Base-by-base conservation (phyloP, 2,329 filamentous ascomycete genomes). In the Exophiala aquamarina region DNA sequence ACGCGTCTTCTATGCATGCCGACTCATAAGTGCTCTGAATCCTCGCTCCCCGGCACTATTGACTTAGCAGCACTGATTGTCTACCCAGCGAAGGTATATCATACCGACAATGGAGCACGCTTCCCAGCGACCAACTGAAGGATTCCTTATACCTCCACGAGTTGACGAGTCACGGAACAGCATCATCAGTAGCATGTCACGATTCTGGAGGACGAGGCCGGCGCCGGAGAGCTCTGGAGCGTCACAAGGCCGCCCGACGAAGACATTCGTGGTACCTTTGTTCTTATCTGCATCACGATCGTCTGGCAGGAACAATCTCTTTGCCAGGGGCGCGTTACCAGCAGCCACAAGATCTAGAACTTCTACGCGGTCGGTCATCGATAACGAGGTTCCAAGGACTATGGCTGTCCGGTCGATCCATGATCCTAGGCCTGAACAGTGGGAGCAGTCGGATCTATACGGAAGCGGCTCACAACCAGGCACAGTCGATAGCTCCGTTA, bases 321-420 rank as follows among this genome's bases (percentile, higher is more conserved):
- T 51, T 23, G 38, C 41, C 11, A 44, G 35, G 15, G 50, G 45
- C 13, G 40, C 41, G 5, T 37, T 45, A n/a, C 41, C 50, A 15
- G 29, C 18, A 19, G 14, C 8, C n/a, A n/a, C 45, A 10, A 54
- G 61, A 44, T 58, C 59, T 8, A 44, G 46, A 15, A 37, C 46
- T 4, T 62, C 61, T 8, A 60, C 56, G 21, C 52, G 56, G 14
- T 58, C 60, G 11, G 42, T 61, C 23, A 59, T 62, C 29, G 58
- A 61, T 38, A 42, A 51, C 13, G 37, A 44, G 19, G 44, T 52
- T 14, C 48, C 58, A 18, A 48, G 42, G 10, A 14, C 18, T 19
- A 43, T 32, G 3, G 47, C 21, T 23, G 39, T 52, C 13, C 47
- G 20, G 11, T 50, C 55, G 6, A 46, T 57, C 8, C 39, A 45